Evolutionary conservation across 345 rosid genomes (phyloP), one percentile per base, ranked within the genome.

Genomic region (Lepidium aucheri): DNA sequence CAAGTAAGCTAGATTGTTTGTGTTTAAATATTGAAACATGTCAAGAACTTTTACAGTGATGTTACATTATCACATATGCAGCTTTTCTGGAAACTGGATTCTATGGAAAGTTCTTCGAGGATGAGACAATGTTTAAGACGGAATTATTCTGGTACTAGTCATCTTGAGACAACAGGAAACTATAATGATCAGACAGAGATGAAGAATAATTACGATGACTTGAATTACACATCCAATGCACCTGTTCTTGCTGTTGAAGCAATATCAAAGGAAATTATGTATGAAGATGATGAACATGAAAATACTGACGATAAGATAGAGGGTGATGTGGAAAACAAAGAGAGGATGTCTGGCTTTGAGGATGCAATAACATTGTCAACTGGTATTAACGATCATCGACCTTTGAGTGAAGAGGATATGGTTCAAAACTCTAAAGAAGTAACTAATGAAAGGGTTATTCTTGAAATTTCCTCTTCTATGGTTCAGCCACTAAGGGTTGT

Each of bases 51-150:
- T 57, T 49, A 52, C 26, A 53, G 42, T 50, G 59, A 50, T 34
- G 50, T 49, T 44, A 55, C 42, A 56, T 26, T 6, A 58, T 46
- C 28, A 49, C 15, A 56, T 72, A 26, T 74, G 65, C 71, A 94
- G 99, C 67, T 90, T 68, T 88, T 80, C 74, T 94, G 95, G 96
- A 88, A 94, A 90, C 80, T 88, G 45, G 97, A 94, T 78, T 82
- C 84, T 56, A 83, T 83, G 87, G 99, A 94, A 81, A 88, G 82
- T 81, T 88, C 96, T 72, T 82, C 91, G 60, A 88, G 99, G 82
- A 88, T 90, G 96, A 86, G 99, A 75, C 77, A 58, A 63, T 86
- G 85, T 74, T 77, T 94, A 75, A 86, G 90, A 64, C 76, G 85
- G 74, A 78, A 85, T 36, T 88, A 94, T 60, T 40, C 63, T 46